phyloP scores from a whole-genome alignment of 345 rosid genomes.

The Bretschneidera sinensis region DNA sequence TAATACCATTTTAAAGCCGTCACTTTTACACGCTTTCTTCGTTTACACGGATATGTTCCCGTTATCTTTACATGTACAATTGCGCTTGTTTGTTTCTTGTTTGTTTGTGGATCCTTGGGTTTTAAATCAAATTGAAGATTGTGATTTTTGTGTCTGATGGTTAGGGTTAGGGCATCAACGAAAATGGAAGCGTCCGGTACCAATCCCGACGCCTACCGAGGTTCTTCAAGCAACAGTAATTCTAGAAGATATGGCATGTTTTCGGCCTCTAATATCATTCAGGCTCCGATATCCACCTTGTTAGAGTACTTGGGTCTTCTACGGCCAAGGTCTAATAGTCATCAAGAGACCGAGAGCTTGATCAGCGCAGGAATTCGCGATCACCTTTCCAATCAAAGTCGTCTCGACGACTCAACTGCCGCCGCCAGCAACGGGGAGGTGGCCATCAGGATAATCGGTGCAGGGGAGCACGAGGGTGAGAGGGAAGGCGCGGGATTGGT shows the following conservation, averaged over 20 bases:
- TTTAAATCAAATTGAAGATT: no score
- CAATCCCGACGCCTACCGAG: conserved; percentile 60
- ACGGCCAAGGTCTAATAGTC: conserved; percentile 43
- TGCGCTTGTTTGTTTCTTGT: background rate
- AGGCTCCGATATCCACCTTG: conserved; percentile 82
- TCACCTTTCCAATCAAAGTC: conserved; percentile 20
- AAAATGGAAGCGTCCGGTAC: conserved; percentile 73
- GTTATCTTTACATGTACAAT: background rate
- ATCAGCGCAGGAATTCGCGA: conserved; percentile 20
- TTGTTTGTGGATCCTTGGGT: background rate
- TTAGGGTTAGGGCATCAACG: conserved; percentile 59
- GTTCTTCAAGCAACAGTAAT: conserved; percentile 37
- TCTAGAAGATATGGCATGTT: conserved; percentile 60
- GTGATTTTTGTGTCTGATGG: background rate
- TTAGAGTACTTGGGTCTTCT: conserved; percentile 91
- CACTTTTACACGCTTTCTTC: conserved; percentile 6
- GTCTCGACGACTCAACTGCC: conserved; percentile 39
- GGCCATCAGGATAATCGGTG: conserved; percentile 89
- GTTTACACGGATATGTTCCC: conserved; percentile 2
- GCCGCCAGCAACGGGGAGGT: conserved; percentile 63
- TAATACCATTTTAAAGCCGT: background rate
- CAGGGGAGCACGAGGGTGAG: conserved; percentile 60
- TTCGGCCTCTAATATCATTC: conserved; percentile 81
- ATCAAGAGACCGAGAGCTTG: conserved; percentile 55
- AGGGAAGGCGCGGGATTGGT: conserved; percentile 51